Base-by-base conservation (phyloP, 371 early-diverging fungal genomes). In the Mucor saturninus region DNA sequence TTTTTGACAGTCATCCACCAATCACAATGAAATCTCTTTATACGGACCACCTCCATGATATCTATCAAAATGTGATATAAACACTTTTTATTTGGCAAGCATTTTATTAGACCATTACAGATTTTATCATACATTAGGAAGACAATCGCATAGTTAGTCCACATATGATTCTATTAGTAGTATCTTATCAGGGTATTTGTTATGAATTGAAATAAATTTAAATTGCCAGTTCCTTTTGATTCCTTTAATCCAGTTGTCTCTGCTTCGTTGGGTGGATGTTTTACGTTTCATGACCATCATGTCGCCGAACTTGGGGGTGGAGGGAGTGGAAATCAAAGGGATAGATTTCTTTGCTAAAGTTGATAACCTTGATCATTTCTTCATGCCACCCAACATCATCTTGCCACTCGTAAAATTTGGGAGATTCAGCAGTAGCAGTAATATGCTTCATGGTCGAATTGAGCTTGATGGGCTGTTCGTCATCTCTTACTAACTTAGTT, bases 401-500 rank as follows among this genome's bases (percentile, higher is more conserved):
- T 73, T 69, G 37, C 56, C 58, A 54, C 59, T 69, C 26, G 50
- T 65, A 1, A 65, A 21, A 52, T 35, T 65, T 56, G 10, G 69
- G 43, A 6, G 72, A 31, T 42, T 58, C 60, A 0, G 69, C 28
- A 38, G 67, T 32, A 46, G 53, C 21, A 15, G 73, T 46, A 9
- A 56, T 29, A 15, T 74, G 67, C 21, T 77, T 77, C 40, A 74
- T 56, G 0, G 62, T 69, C 40, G 77, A 43, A 49, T 59, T 78
- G 1, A 81, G 57, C 38, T 81, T 81, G 13, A 81, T 76, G 2
- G 73, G 71, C 28, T 73, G 63, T 14, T 68, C 64, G 5, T 73
- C 74, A 11, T 75, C 86, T 60, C 94, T 85, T 46, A 89, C 84
- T 28, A 95, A 74, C 60, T 89, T 93, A 0, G 92, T 85, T 11